Evolutionary conservation across 23 red algal genomes (phyloP).

Genomic region (Cyanidiococcus yangmingshanensis): DNA sequence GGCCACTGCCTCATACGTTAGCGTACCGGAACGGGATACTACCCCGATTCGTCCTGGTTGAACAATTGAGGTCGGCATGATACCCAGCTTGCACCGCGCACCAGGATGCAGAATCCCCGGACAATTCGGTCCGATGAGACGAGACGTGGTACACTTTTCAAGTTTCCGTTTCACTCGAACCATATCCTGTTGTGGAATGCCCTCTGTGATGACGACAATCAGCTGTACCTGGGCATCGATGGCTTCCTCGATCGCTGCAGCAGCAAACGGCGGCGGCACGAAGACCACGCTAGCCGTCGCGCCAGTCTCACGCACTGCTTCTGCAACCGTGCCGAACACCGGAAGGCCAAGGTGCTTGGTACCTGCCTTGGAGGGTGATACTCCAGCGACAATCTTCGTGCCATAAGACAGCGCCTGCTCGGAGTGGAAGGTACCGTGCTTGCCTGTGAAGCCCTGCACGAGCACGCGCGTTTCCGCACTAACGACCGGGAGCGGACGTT

Average conservation of each 20-base stretch:
- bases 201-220: slow-evolving; percentile 95
- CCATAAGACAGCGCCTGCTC: slow-evolving; percentile 90
- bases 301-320: slow-evolving; percentile 63
- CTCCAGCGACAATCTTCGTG: slow-evolving; percentile 81
- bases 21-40: slow-evolving; percentile 91
- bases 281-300: slow-evolving; percentile 87
- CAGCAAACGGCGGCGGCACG: slow-evolving; percentile 78
- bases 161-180: slow-evolving; percentile 69
- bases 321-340: slow-evolving; percentile 81
- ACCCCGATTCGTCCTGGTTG: slow-evolving; percentile 66
- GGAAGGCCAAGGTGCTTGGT: slow-evolving; percentile 71
- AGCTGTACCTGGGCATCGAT: slow-evolving; percentile 79
- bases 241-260: slow-evolving; percentile 93
- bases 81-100: slow-evolving; percentile 86
- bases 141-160: slow-evolving; percentile 39
- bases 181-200: slow-evolving; percentile 97
- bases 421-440: slow-evolving; percentile 94
- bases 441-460: slow-evolving; percentile 97
- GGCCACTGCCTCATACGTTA: slow-evolving; percentile 98
- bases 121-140: slow-evolving; percentile 96
- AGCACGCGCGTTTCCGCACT: slow-evolving; percentile 68
- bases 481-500: slow-evolving; percentile 65
- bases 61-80: slow-evolving; percentile 89
- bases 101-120: slow-evolving; percentile 90
- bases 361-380: slow-evolving; percentile 77